Percentiles rank a stretch among this genome's conserved stretches.
These are phyloP conservation scores for Urtica urens DNA, from an alignment of 306 rosid species.

Conservation along the genomic window DNA sequence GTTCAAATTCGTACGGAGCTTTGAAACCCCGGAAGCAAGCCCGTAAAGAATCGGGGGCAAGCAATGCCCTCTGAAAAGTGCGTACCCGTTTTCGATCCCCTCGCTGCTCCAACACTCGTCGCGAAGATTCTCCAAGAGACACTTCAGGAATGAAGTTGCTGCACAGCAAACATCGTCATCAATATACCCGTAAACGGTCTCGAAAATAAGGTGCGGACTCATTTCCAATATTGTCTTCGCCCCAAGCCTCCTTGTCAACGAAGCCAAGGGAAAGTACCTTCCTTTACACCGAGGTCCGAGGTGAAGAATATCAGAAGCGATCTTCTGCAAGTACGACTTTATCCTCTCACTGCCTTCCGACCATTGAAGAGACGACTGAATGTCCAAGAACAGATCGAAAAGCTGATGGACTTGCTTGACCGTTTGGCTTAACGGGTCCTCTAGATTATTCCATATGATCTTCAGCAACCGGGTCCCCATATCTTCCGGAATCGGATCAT, in stretches of 20 bases:
- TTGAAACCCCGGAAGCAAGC: slow-evolving; percentile 84
- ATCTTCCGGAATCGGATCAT: slow-evolving; percentile 70
- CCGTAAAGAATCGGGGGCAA: slow-evolving; percentile 67
- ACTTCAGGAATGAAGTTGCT: slow-evolving; percentile 71
- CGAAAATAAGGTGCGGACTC: slow-evolving; percentile 51
- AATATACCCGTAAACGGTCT: slow-evolving; percentile 55
- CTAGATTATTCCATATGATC: slow-evolving; percentile 87
- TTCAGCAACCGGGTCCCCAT: slow-evolving; percentile 66
- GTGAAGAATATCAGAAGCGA: slow-evolving; percentile 64
- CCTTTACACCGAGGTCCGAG: slow-evolving; percentile 89
- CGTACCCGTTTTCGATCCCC: slow-evolving; percentile 83
- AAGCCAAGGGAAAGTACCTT: slow-evolving; percentile 82
- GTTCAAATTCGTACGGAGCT: slow-evolving; percentile 82
- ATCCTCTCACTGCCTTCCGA: slow-evolving; percentile 58
- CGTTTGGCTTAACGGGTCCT: slow-evolving; percentile 92
- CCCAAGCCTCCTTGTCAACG: slow-evolving; percentile 80
- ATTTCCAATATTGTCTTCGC: slow-evolving; percentile 57
- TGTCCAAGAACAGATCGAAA: slow-evolving; percentile 82
- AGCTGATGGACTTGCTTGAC: slow-evolving; percentile 90
- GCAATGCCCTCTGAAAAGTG: slow-evolving; percentile 60
- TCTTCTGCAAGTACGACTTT: slow-evolving; percentile 47
- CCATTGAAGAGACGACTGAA: slow-evolving; percentile 65
- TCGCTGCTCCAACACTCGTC: slow-evolving; percentile 81
- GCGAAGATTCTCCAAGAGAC: slow-evolving; percentile 76
- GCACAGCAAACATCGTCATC: slow-evolving; percentile 98